Evolutionary conservation across 1,139 yeast species (phyloP).

Genomic region (Zygoascus sp.): DNA sequence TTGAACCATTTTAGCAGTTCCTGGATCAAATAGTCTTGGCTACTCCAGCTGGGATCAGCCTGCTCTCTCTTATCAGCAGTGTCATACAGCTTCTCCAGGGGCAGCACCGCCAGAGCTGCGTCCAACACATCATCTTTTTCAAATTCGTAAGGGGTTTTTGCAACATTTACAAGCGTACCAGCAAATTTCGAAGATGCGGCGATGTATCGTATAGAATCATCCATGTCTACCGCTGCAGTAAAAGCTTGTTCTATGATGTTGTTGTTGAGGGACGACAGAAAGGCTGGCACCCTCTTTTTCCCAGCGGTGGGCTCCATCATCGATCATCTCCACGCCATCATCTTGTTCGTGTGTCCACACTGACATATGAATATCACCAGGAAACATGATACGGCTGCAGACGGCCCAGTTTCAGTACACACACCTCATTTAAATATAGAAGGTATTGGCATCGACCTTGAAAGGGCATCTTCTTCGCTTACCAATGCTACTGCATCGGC

Average conservation of each 20-base stretch:
- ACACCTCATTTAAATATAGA: not conserved
- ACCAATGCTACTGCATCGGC: not conserved
- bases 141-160: slow-evolving; percentile 33
- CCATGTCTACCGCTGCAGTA: not conserved
- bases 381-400: not conserved
- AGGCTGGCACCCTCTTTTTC: too few relatives aligned
- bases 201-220: not conserved
- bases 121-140: slow-evolving; percentile 37
- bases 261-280: too few relatives aligned
- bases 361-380: not conserved
- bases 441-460: not conserved
- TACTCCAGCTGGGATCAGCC: slow-evolving; percentile 40
- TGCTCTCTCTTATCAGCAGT: slow-evolving; percentile 39
- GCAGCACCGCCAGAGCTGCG: slow-evolving; percentile 38
- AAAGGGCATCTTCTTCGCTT: not conserved
- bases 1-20: slow-evolving; percentile 73
- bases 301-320: too few relatives aligned
- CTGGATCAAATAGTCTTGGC: slow-evolving; percentile 66
- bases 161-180: not conserved
- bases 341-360: too few relatives aligned
- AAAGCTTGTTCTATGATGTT: not conserved
- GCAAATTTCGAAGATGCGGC: not conserved
- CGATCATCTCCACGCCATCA: too few relatives aligned
- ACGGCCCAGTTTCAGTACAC: not conserved
- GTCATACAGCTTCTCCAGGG: slow-evolving; percentile 35